phyloP scores from a whole-genome alignment of 2,329 filamentous ascomycete species.

The Epichloe festucae region DNA sequence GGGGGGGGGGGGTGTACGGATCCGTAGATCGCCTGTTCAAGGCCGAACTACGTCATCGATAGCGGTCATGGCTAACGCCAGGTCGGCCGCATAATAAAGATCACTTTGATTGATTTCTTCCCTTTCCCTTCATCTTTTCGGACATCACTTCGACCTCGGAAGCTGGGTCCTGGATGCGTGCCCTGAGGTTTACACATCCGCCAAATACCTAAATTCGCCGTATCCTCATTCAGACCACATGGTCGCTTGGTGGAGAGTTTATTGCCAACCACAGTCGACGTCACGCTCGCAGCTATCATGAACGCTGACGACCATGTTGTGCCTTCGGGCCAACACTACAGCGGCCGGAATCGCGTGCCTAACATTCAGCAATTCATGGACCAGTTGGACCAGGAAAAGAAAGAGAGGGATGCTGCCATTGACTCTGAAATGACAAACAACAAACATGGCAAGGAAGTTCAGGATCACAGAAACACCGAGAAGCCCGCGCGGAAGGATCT shows the following conservation, averaged over 20 bases:
- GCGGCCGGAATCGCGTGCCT: constrained; percentile 69
- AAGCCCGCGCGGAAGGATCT: constrained; percentile 34
- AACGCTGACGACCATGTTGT: constrained; percentile 26
- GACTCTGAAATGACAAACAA: constrained; percentile 40
- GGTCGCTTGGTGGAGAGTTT: neutral
- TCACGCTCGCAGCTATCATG: constrained; percentile 15
- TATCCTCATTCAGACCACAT: neutral
- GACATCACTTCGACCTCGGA: neutral
- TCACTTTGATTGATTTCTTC: no score
- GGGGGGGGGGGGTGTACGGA: no score
- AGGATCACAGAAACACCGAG: constrained; percentile 29
- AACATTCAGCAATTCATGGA: constrained; percentile 78
- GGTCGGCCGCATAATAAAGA: no score
- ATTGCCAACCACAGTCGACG: no score
- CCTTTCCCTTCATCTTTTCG: neutral
- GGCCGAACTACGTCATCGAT: constrained; percentile 3
- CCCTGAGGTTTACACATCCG: neutral
- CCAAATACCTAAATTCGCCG: neutral
- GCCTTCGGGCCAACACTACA: constrained; percentile 58
- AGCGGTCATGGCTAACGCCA: neutral
- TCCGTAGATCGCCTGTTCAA: no score
- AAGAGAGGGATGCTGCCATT: constrained; percentile 56
- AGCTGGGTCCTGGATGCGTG: neutral
- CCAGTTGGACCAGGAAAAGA: constrained; percentile 67
- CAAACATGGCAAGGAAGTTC: constrained; percentile 22